A percentile compares a stretch with the other conserved stretches of the same genome.
Conservation (phyloP, 148 eudicot species). For the Chenopodium berlandieri region DNA sequence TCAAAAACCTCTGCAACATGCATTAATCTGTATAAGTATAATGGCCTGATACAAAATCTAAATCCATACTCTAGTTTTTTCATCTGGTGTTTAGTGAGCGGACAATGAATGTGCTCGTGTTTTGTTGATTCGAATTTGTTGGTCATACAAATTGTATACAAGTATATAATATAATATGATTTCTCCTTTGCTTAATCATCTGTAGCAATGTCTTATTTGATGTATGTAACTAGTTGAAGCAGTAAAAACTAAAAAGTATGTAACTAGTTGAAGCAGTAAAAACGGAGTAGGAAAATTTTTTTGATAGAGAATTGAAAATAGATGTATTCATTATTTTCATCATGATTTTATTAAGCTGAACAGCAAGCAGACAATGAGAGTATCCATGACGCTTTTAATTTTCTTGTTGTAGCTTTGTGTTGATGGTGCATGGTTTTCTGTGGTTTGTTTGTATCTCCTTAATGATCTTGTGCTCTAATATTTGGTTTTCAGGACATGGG, state of each 20-base stretch:
- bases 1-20: not conserved
- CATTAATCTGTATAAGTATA: not conserved
- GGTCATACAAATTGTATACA: not conserved
- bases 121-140: not conserved
- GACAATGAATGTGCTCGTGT: not conserved
- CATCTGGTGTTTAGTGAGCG: not conserved
- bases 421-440: not conserved
- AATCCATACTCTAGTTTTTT: not conserved
- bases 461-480: constrained; percentile 4
- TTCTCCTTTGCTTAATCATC: not conserved
- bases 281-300: not conserved
- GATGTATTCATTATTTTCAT: not conserved
- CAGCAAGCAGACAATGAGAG: not conserved
- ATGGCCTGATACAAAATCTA: not conserved
- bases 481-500: constrained; percentile 26
- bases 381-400: not conserved
- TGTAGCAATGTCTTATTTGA: not conserved
- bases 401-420: not conserved
- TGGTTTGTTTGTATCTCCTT: not conserved
- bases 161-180: not conserved
- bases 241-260: not conserved
- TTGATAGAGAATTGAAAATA: not conserved
- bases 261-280: not conserved
- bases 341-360: not conserved
- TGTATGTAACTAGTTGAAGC: not conserved